These are phyloP conservation scores for Colletotrichum melonis DNA, from an alignment of 2,329 filamentous ascomycete genomes.

Conservation along the genomic window DNA sequence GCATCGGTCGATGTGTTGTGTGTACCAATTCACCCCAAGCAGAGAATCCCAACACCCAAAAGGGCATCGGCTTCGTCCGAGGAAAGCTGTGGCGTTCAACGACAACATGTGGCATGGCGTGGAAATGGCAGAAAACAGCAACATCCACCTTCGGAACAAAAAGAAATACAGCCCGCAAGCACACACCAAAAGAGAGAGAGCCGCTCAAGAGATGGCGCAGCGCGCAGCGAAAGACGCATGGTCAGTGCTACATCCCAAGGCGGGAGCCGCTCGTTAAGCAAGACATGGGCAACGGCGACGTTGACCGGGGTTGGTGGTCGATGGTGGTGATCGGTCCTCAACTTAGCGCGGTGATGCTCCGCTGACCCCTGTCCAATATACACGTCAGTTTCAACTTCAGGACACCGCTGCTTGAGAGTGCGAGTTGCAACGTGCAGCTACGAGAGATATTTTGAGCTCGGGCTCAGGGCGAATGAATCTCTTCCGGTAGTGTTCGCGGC, in stretches of 20 bases:
- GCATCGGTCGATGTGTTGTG: conserved; percentile 1
- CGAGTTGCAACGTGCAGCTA: conserved; percentile 23
- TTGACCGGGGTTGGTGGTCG: neutral
- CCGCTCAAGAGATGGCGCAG: conserved; percentile 16
- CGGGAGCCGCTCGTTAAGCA: conserved; percentile 35
- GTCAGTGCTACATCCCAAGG: conserved; percentile 12
- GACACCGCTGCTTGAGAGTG: conserved; percentile 28
- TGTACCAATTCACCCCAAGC: neutral
- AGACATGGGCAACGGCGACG: conserved; percentile 30
- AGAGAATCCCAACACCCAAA: neutral
- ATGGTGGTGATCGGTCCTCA: neutral
- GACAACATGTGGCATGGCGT: conserved; percentile 12
- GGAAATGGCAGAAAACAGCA: conserved; percentile 20
- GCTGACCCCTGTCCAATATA: conserved; percentile 26
- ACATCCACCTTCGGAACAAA: conserved; percentile 8
- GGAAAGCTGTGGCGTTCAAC: conserved; percentile 21
- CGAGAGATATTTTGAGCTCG: conserved; percentile 25
- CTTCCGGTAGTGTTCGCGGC: conserved; percentile 19
- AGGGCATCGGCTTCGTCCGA: conserved; percentile 16
- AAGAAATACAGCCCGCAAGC: conserved; percentile 1
- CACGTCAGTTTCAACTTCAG: conserved; percentile 36
- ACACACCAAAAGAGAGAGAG: conserved; percentile 16
- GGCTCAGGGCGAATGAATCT: neutral
- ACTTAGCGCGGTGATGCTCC: conserved; percentile 25
- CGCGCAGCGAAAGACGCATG: conserved; percentile 23